Conservation (phyloP, 441 rosid genomes). For the Croton laevigatus region DNA sequence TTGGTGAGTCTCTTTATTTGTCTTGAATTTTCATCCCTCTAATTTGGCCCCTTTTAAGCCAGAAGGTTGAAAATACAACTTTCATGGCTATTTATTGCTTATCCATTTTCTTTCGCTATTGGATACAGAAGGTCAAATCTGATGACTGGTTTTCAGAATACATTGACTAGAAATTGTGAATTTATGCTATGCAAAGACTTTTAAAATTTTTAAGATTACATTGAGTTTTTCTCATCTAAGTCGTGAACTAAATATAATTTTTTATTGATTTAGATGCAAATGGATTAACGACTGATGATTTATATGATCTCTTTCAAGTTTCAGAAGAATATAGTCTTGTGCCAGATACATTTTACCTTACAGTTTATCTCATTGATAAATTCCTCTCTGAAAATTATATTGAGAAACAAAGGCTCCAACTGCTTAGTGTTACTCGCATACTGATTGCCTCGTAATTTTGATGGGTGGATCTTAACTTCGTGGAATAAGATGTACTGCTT, state of each 20-base stretch:
- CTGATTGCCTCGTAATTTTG: conserved; percentile 91
- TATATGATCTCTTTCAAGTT: conserved; percentile 50
- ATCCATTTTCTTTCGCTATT: not conserved
- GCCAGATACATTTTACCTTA: conserved; percentile 91
- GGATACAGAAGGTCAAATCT: not conserved
- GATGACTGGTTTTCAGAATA: not conserved
- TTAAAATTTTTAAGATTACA: not conserved
- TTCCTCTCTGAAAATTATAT: conserved; percentile 67
- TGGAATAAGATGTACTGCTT: conserved; percentile 4
- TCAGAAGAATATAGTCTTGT: conserved; percentile 87
- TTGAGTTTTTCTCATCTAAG: not conserved
- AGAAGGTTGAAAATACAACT: not conserved
- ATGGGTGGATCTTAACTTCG: conserved; percentile 5
- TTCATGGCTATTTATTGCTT: not conserved
- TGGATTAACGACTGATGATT: conserved; percentile 15
- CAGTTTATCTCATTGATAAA: conserved; percentile 87
- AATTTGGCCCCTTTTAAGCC: not conserved
- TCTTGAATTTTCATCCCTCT: not conserved
- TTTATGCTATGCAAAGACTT: not conserved
- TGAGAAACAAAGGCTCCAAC: conserved; percentile 84
- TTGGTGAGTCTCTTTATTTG: too few species aligned
- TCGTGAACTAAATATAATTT: not conserved
- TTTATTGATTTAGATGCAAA: conserved; percentile 16
- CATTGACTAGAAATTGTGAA: not conserved
- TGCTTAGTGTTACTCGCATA: conserved; percentile 94